Base-by-base conservation (phyloP, 225 moss, liverwort and hornwort species). In the Pseudisothecium myosuroides region DNA sequence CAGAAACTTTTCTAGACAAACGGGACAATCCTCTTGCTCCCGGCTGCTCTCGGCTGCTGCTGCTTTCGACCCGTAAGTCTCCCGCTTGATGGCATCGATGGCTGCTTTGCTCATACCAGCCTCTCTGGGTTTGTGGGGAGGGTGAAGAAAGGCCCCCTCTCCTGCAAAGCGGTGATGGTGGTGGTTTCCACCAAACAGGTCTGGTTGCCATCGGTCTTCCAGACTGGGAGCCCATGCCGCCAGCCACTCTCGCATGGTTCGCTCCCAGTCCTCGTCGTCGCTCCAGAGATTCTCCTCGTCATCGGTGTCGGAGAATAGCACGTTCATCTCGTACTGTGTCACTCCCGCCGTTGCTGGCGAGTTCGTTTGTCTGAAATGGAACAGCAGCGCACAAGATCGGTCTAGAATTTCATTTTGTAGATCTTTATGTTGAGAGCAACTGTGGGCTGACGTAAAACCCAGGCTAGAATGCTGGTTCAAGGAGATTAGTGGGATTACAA, bases 21-120 rank as follows among this genome's bases (percentile, higher is more conserved):
- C 98, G 39, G 98, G 96, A 47, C 98, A 98, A 83, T 97, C 98
- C 84, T 96, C 96, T 90, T 98, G 98, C 88, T 98, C 96, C 85
- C 95, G 93, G 84, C 89, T 92, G 83, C 84, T 66, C 72, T 91
- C 87, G 31, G 91, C 73, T 86, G 43, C 89, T 76, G 73, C 86
- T 69, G 56, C 88, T 75, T 85, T 90, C 62, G 90, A 92, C 32
- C 89, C 93, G 80, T 82, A 95, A 45, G 62, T 96, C 92, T 88
- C 96, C 80, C 86, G 92, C 88, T 83, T 93, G 82, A 98, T 85
- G 37, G 96, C 96, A 60, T 93, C 96, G 61, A 98, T 97, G 64
- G 94, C 96, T 39, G 96, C 95, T 91, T 96, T 94, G 88, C 94
- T 97, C 90, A 98, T 88, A 37, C 98, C 98, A 34, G 84, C 67